Evolutionary conservation across 176 grass and related monocot genomes (phyloP).

Genomic region (Avena atlantica): DNA sequence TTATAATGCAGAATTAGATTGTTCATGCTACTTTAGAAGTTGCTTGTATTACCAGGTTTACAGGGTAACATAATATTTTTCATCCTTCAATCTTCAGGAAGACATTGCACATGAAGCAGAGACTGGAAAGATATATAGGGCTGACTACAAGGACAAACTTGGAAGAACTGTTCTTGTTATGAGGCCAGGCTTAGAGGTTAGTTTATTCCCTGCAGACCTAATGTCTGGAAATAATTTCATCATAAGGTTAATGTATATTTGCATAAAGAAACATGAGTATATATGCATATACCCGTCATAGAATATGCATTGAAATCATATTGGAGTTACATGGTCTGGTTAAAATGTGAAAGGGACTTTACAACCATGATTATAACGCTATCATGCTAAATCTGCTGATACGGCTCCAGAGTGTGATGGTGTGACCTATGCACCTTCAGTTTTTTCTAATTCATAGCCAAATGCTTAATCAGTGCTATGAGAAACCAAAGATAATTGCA

Average conservation of each 20-base stretch:
- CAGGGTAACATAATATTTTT: conserved; percentile 26
- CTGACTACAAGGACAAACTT: conserved; percentile 75
- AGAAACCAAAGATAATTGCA: conserved; percentile 13
- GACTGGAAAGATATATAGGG: conserved; percentile 84
- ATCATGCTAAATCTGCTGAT: conserved; percentile 6
- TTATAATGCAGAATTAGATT: background rate
- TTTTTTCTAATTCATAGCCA: background rate
- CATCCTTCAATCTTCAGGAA: conserved; percentile 50
- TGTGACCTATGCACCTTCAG: background rate
- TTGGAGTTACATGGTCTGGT: background rate
- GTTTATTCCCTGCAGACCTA: background rate
- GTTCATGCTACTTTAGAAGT: background rate
- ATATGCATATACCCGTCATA: background rate
- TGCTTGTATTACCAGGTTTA: conserved; percentile 4
- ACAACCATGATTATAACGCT: background rate
- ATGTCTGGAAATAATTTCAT: conserved; percentile 28
- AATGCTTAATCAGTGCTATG: background rate
- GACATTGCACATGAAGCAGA: conserved; percentile 75
- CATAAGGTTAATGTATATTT: background rate
- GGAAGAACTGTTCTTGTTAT: conserved; percentile 87
- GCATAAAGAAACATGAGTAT: conserved; percentile 3
- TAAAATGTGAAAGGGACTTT: background rate
- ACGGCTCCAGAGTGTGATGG: background rate
- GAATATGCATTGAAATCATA: conserved; percentile 12
- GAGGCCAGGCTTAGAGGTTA: conserved; percentile 80